phyloP scores from a whole-genome alignment of 2,329 filamentous ascomycete genomes.

The Camptophora hylomeconis region DNA sequence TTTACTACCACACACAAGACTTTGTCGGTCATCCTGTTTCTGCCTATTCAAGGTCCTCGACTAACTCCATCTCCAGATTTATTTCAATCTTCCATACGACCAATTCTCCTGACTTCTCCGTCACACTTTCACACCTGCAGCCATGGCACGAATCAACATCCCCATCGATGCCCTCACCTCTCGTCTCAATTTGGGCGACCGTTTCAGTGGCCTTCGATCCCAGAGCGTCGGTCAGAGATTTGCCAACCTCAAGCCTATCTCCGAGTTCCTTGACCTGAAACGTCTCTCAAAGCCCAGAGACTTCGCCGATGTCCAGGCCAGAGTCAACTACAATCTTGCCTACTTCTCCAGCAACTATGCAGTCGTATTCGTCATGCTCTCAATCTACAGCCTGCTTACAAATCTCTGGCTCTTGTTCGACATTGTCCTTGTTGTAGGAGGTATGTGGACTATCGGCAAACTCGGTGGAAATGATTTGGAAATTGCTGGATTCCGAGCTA shows the following conservation, averaged over 20 bases:
- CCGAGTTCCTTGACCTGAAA: conserved; percentile 94
- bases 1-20: too few relatives aligned
- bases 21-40: not conserved
- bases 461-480: conserved; percentile 81
- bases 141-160: conserved; percentile 81
- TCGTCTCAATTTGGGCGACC: conserved; percentile 71
- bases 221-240: conserved; percentile 72
- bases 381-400: conserved; percentile 86
- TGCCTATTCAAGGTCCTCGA: not conserved
- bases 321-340: conserved; percentile 92
- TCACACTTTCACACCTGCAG: not conserved
- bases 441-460: conserved; percentile 85
- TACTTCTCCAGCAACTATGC: conserved; percentile 99
- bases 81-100: not conserved
- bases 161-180: conserved; percentile 85
- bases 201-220: conserved; percentile 70
- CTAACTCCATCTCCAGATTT: not conserved
- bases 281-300: conserved; percentile 86
- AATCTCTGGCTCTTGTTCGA: conserved; percentile 81
- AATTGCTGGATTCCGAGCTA: conserved; percentile 68
- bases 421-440: conserved; percentile 72
- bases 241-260: conserved; percentile 78
- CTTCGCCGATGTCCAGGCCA: conserved; percentile 78
- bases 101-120: too few relatives aligned
- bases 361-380: conserved; percentile 84